Evolutionary conservation across 805 yeast genomes (phyloP).

Genomic region (Starmerella apis): DNA sequence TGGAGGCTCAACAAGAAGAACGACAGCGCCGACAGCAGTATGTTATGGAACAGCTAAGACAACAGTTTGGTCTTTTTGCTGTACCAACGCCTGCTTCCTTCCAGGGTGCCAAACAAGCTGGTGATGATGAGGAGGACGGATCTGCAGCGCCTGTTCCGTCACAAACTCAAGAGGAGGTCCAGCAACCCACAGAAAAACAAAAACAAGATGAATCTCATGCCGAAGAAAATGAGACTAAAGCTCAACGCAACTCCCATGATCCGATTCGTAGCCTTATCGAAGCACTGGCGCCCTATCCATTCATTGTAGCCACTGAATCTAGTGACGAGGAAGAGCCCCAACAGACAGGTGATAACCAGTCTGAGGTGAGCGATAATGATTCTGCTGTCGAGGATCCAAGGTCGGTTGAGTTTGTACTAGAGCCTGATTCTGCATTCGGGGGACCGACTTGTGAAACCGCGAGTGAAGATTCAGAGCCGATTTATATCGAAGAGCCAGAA

Average conservation of each 20-base stretch:
- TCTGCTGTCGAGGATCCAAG: neutral
- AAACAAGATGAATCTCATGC: too few relatives aligned
- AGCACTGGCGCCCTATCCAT: slow-evolving; percentile 15
- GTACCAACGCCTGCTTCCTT: slow-evolving; percentile 9
- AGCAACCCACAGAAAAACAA: too few relatives aligned
- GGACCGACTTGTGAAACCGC: slow-evolving; percentile 20
- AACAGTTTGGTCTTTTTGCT: slow-evolving; percentile 14
- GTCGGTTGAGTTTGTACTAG: neutral
- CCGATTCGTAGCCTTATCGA: slow-evolving; percentile 15
- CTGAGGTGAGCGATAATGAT: neutral
- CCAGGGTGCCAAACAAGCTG: slow-evolving; percentile 1
- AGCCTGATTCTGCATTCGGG: neutral
- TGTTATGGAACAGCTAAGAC: slow-evolving; percentile 18
- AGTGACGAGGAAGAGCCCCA: slow-evolving; percentile 15
- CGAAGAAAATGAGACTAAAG: neutral
- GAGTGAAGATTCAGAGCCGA: slow-evolving; percentile 14
- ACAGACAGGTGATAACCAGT: neutral
- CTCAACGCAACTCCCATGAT: neutral
- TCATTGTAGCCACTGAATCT: slow-evolving; percentile 14
- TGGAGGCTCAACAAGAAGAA: slow-evolving; percentile 16
- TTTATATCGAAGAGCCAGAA: slow-evolving; percentile 5
- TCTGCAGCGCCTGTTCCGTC: neutral
- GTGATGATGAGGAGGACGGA: neutral
- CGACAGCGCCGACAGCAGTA: slow-evolving; percentile 16
- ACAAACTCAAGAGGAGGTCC: too few relatives aligned